phyloP scores from a whole-genome alignment of 371 early-diverging fungal genomes.

The Lichtheimia ornata region DNA sequence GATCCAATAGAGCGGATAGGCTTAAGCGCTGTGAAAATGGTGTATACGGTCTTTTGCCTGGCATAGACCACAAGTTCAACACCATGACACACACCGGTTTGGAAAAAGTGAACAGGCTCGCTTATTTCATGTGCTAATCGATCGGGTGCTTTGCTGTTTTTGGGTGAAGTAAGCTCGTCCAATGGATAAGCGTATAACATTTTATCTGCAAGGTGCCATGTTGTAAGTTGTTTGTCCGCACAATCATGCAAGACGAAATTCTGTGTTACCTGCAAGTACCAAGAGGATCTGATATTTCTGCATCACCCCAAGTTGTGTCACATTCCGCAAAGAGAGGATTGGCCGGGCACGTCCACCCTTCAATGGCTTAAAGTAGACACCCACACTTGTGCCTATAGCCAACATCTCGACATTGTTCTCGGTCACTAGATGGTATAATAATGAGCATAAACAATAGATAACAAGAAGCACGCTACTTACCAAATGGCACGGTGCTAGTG shows the following conservation, averaged over 20 bases:
- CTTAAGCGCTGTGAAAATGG: constrained; percentile 16
- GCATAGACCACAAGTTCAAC: constrained; percentile 53
- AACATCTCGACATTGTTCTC: constrained; percentile 8
- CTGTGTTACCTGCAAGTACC: constrained; percentile 24
- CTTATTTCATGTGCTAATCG: constrained; percentile 43
- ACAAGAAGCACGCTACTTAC: constrained; percentile 7
- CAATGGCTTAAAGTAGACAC: constrained; percentile 57
- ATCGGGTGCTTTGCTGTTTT: constrained; percentile 22
- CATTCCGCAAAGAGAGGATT: constrained; percentile 13
- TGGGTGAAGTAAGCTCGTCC: constrained; percentile 34
- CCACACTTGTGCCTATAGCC: constrained; percentile 75
- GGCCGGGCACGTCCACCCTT: constrained; percentile 9
- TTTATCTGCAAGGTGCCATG: constrained; percentile 35
- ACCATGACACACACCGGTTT: constrained; percentile 59
- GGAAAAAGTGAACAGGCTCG: constrained; percentile 65
- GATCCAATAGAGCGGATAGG: constrained; percentile 6
- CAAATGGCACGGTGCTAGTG: constrained; percentile 61
- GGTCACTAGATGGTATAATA: constrained; percentile 9
- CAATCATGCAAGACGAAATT: background rate
- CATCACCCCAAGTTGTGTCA: constrained; percentile 26
- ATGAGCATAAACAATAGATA: background rate
- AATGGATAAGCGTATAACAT: constrained; percentile 56
- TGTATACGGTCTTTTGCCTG: constrained; percentile 32
- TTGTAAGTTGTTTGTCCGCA: background rate
- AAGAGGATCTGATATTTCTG: constrained; percentile 24